Base-by-base conservation (phyloP, 495 filamentous ascomycete species). In the Aspergillus hancockii region DNA sequence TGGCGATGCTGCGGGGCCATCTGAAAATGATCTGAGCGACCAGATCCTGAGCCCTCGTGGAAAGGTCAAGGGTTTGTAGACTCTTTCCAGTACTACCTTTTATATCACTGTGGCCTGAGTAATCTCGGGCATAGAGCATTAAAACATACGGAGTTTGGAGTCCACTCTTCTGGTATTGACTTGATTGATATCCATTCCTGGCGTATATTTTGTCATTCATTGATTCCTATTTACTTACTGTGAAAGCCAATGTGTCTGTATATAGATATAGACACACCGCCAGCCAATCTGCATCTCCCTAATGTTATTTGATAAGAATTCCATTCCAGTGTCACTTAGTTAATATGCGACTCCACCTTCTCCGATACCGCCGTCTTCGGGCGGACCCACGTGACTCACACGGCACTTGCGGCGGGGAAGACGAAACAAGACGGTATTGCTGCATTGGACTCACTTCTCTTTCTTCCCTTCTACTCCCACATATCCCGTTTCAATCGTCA, bases 61-160 rank as follows among this genome's bases (percentile, higher is more conserved):
- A 41, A 75, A 75, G 63, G 49, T 70, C 43, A 75, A 77, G 57
- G 69, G 43, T 43, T 58, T 72, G 51, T 75, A 72, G 57, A 51
- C 56, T 52, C 41, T 22, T 54, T 51, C 31, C 25, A 55, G 22
- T 40, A 40, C 49, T 66, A 52, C 40, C 55, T 54, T 58, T 41
- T 60, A 59, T 32, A 56, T 32, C 36, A 40, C 21, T 5, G 8
- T 47, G 3, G 43, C 18, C 3, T 47, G 18, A n/a, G 21, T 8
- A 9, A 47, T 13, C 18, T 55, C 25, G 19, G 31, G 41, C 52
- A 50, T 45, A 62, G 8, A 21, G 51, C 55, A 58, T 55, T 51
- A 34, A 25, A 58, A 34, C 41, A 58, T 47, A 10, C 8, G 43
- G 54, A 50, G 49, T 47, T 62, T 58, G 45, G 49, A 49, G 22